Base-by-base conservation (phyloP, 2,329 filamentous ascomycete genomes). In the Berkeleyomyces basicola region DNA sequence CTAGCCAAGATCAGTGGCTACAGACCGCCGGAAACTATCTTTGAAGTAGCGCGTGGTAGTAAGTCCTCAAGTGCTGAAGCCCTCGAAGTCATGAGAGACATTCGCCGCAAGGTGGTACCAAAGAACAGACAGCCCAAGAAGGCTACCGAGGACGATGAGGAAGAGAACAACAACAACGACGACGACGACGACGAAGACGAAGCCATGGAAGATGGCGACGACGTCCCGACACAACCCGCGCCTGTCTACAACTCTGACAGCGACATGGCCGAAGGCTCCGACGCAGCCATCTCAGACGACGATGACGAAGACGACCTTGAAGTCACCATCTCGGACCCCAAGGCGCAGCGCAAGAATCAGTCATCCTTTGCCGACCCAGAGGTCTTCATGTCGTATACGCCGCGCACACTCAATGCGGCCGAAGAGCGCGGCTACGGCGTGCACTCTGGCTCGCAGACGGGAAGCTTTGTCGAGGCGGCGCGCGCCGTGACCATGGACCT, bases 361-460 rank as follows among this genome's bases (percentile, higher is more conserved):
- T 82, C 77, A 10, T 81, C 84, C 55, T 96, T 84, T 80, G 84
- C 88, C 70, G 91, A 96, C 71, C 81, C 85, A 0, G 91, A 96
- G 53, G 83, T 93, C 68, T 99, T 95, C 83, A 97, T 99, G 90
- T 88, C 89, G 7, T 99, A 99, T 78, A 88, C 84, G 1, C 93
- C 93, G 0, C 85, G 87, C 66, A 84, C 84, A 49, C 81, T 82
- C 68, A 93, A 92, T 72, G 79, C 87, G 3, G 88, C 87, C 61
- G 92, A 97, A 74, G 90, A 96, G 71, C 87, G 88, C 62, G 93
- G 86, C 10, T 99, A 99, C 74, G 90, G 91, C 66, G 90, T 99
- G 16, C 89, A 95, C 73, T 88, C 89, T 0, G 90, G 90, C 59
- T 83, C 82, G 7, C 85, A 87, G 63, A 63, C 53, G 58, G 44